Evolutionary conservation across 148 eudicot species (phyloP).

Genomic region (Oxyria digyna): DNA sequence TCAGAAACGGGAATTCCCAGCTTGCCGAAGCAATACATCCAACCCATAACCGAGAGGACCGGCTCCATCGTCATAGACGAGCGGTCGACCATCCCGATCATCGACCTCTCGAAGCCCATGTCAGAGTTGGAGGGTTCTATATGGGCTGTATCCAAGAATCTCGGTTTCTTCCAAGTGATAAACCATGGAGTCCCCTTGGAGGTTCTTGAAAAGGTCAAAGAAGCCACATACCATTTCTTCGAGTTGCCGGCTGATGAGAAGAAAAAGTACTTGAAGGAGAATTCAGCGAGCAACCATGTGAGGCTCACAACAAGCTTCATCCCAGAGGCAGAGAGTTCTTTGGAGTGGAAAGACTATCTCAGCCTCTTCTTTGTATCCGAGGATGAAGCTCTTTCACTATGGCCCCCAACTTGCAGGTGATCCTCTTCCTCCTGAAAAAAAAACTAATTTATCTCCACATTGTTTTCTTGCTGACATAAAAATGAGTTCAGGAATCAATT

Average conservation of each 20-base stretch:
- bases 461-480: background rate
- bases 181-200: conserved; percentile 38
- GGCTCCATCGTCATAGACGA: conserved; percentile 12
- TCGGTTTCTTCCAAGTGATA: conserved; percentile 48
- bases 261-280: conserved; percentile 28
- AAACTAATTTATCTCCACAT: background rate
- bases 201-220: conserved; percentile 27
- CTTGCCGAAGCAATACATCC: conserved; percentile 38
- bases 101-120: conserved; percentile 28
- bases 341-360: conserved; percentile 56
- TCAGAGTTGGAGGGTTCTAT: conserved; percentile 17
- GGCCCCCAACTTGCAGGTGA: conserved; percentile 27
- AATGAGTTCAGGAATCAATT: conserved; percentile 30
- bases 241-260: conserved; percentile 30
- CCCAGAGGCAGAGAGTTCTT: conserved; percentile 36
- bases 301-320: conserved; percentile 37
- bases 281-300: conserved; percentile 34
- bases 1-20: conserved; percentile 21
- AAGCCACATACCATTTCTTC: conserved; percentile 27
- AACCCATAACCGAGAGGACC: conserved; percentile 29
- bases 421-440: background rate
- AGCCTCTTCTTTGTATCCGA: conserved; percentile 52
- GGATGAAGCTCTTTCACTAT: conserved; percentile 28
- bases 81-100: conserved; percentile 22
- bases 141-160: conserved; percentile 41